Conservation (phyloP, 2,329 filamentous ascomycete species). For the Hypoxylon sp. region DNA sequence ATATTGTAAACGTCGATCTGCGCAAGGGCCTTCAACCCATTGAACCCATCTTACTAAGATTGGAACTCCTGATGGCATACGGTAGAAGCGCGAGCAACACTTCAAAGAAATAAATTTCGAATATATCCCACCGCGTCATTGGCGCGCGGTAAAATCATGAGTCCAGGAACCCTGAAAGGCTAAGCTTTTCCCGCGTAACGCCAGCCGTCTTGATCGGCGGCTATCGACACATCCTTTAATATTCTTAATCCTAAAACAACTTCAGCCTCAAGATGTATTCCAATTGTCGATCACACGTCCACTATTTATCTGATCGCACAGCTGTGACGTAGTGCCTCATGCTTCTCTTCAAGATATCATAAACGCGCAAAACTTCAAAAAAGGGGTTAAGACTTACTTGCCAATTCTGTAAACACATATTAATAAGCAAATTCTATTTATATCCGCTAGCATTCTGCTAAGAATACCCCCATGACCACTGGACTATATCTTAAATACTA, state of each 20-base stretch:
- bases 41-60: constrained; percentile 11
- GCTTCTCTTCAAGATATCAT: constrained; percentile 5
- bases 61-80: constrained; percentile 13
- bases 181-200: constrained; percentile 23
- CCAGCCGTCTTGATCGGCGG: constrained; percentile 21
- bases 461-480: neutral
- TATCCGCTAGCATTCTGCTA: neutral
- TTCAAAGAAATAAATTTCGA: neutral
- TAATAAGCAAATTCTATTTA: neutral
- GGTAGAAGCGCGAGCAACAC: constrained; percentile 10
- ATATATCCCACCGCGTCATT: constrained; percentile 8
- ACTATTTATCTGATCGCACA: constrained; percentile 39
- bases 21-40: constrained; percentile 14
- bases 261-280: constrained; percentile 47
- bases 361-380: neutral
- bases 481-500: neutral
- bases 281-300: constrained; percentile 47
- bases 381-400: neutral
- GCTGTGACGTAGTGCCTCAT: constrained; percentile 24
- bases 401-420: neutral
- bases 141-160: constrained; percentile 26
- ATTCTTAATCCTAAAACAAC: constrained; percentile 44
- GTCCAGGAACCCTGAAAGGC: neutral
- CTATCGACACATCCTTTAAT: constrained; percentile 14
- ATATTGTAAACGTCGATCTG: constrained; percentile 13